These are phyloP conservation scores for Cyanidioschyzon merolae DNA, from an alignment of 23 red algal genomes.

Conservation along the genomic window DNA sequence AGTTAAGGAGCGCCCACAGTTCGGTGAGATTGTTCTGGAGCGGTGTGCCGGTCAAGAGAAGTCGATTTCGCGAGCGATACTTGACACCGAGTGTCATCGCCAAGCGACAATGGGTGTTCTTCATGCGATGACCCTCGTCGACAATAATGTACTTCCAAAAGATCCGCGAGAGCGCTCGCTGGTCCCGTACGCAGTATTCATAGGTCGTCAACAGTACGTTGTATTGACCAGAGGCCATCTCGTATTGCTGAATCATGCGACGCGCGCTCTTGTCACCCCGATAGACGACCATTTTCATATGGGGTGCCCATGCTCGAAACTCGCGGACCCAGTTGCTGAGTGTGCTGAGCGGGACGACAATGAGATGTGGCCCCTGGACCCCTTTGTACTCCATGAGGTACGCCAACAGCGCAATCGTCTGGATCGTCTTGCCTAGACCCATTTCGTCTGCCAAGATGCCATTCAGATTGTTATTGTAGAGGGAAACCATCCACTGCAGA, in stretches of 20 bases:
- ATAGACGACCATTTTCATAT: slow-evolving; percentile 68
- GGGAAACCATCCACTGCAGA: slow-evolving; percentile 76
- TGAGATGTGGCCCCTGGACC: slow-evolving; percentile 60
- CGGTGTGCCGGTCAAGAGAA: slow-evolving; percentile 91
- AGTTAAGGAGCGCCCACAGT: slow-evolving; percentile 95
- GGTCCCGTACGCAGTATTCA: slow-evolving; percentile 80
- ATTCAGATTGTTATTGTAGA: slow-evolving; percentile 86
- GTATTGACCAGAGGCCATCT: slow-evolving; percentile 66
- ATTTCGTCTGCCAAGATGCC: slow-evolving; percentile 97
- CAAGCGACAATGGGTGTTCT: slow-evolving; percentile 92
- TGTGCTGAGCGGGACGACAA: slow-evolving; percentile 77
- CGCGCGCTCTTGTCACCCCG: slow-evolving; percentile 59
- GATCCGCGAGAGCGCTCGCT: slow-evolving; percentile 57
- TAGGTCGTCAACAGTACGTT: slow-evolving; percentile 89
- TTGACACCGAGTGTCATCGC: slow-evolving; percentile 85
- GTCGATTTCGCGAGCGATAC: slow-evolving; percentile 82
- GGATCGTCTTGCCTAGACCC: slow-evolving; percentile 97
- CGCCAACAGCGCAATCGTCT: slow-evolving; percentile 63
- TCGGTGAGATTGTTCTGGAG: slow-evolving; percentile 95
- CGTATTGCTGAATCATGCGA: slow-evolving; percentile 47
- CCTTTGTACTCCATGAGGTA: slow-evolving; percentile 79
- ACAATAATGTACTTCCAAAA: slow-evolving; percentile 99
- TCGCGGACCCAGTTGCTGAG: slow-evolving; percentile 94
- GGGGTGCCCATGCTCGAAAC: slow-evolving; percentile 69
- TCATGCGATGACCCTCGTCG: slow-evolving; percentile 98